A percentile compares a stretch with the other conserved stretches of the same genome.
Evolutionary conservation across 495 filamentous ascomycete species (phyloP).

Genomic region (Polyplosphaeria fusca): DNA sequence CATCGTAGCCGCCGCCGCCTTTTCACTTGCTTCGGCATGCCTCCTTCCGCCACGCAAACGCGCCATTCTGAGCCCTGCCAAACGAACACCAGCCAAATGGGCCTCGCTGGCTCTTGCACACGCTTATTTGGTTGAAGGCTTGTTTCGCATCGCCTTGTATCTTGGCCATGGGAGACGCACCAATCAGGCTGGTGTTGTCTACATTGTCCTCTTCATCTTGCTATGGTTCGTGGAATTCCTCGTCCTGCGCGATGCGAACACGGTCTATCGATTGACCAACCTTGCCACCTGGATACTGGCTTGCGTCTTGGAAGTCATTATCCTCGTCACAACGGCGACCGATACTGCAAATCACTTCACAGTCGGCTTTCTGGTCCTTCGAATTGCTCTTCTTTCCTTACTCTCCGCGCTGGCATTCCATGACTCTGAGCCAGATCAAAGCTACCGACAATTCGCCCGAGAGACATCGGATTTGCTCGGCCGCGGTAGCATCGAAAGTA

Average conservation of each 20-base stretch:
- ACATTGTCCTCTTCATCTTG: not conserved
- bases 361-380: no score
- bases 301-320: constrained; percentile 1
- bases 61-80: not conserved
- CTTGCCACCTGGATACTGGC: not conserved
- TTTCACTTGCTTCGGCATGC: constrained; percentile 1
- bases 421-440: no score
- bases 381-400: no score
- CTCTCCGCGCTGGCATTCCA: no score
- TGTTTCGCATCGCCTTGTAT: not conserved
- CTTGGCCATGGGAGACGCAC: not conserved
- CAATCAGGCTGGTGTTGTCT: not conserved
- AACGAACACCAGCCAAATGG: not conserved
- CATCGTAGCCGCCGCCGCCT: not conserved
- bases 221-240: not conserved
- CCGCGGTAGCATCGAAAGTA: no score
- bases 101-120: not conserved
- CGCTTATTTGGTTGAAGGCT: not conserved
- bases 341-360: no score
- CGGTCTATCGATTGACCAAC: not conserved
- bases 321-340: not conserved
- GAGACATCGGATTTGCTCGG: no score
- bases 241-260: not conserved
- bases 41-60: constrained; percentile 6
- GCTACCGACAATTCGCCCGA: no score